phyloP scores from a whole-genome alignment of 306 rosid genomes.

The Acacia acuminata region DNA sequence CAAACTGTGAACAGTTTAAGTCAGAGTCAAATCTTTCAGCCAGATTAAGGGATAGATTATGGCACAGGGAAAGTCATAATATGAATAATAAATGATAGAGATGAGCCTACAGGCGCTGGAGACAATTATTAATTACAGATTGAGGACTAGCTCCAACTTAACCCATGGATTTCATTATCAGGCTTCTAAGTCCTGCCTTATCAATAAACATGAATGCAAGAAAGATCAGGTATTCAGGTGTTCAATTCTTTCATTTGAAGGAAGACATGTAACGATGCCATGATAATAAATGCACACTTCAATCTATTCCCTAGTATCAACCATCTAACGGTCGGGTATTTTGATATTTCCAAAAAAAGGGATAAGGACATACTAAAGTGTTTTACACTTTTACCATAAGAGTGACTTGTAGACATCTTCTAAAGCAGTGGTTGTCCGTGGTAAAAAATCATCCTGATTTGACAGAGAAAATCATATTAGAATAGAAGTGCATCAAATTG shows the following conservation, averaged over 20 bases:
- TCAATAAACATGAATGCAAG: background rate
- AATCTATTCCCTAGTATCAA: constrained; percentile 20
- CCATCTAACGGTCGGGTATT: constrained; percentile 10
- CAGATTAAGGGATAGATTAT: background rate
- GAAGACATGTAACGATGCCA: constrained; percentile 4
- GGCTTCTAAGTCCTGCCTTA: constrained; percentile 1
- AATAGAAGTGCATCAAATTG: constrained; percentile 29
- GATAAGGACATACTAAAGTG: constrained; percentile 27
- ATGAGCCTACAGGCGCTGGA: background rate
- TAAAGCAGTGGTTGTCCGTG: constrained; percentile 78
- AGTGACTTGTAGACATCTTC: constrained; percentile 72
- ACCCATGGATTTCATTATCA: background rate
- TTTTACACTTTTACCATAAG: constrained; percentile 61
- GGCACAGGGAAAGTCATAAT: background rate
- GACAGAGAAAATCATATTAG: constrained; percentile 20
- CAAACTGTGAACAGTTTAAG: background rate
- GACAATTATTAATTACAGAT: background rate
- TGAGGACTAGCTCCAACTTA: constrained; percentile 13
- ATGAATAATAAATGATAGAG: too few species aligned
- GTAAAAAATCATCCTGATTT: constrained; percentile 91
- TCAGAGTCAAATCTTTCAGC: background rate
- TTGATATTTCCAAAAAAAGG: constrained; percentile 29
- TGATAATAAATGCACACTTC: constrained; percentile 22
- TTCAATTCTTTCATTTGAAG: constrained; percentile 14
- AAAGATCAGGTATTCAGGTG: constrained; percentile 21